Evolutionary conservation across 495 filamentous ascomycete species (phyloP).

Genomic region (Hyaloscypha variabilis): DNA sequence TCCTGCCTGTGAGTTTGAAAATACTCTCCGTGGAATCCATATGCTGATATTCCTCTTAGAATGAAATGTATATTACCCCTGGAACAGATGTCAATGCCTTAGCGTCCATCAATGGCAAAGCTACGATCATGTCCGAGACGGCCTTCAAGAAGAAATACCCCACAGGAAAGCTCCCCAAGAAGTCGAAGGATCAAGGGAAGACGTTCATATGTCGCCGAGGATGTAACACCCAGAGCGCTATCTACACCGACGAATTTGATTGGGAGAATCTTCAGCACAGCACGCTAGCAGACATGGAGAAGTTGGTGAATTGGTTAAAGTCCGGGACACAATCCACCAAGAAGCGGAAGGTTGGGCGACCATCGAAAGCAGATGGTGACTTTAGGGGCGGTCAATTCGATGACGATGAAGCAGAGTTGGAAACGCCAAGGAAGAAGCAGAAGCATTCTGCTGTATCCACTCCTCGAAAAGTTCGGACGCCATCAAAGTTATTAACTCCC

Average conservation of each 20-base stretch:
- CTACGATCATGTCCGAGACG: constrained; percentile 71
- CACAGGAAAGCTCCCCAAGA: constrained; percentile 71
- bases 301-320: constrained; percentile 66
- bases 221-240: constrained; percentile 82
- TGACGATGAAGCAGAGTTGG: constrained; percentile 52
- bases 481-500: constrained; percentile 66
- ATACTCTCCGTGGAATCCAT: neutral
- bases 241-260: constrained; percentile 88
- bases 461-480: constrained; percentile 58
- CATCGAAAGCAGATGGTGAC: constrained; percentile 26
- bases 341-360: constrained; percentile 49
- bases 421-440: constrained; percentile 42
- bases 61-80: constrained; percentile 90
- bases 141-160: constrained; percentile 71
- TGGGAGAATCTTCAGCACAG: constrained; percentile 86
- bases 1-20: constrained; percentile 55
- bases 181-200: constrained; percentile 79
- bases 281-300: constrained; percentile 58
- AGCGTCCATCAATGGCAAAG: constrained; percentile 89
- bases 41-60: constrained; percentile 44
- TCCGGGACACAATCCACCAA: constrained; percentile 71
- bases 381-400: constrained; percentile 37
- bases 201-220: constrained; percentile 89
- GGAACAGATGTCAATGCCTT: constrained; percentile 84
- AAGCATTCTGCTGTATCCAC: constrained; percentile 56